These are phyloP conservation scores for Aspergillus steynii DNA, from an alignment of 495 filamentous ascomycete genomes.

Conservation along the genomic window DNA sequence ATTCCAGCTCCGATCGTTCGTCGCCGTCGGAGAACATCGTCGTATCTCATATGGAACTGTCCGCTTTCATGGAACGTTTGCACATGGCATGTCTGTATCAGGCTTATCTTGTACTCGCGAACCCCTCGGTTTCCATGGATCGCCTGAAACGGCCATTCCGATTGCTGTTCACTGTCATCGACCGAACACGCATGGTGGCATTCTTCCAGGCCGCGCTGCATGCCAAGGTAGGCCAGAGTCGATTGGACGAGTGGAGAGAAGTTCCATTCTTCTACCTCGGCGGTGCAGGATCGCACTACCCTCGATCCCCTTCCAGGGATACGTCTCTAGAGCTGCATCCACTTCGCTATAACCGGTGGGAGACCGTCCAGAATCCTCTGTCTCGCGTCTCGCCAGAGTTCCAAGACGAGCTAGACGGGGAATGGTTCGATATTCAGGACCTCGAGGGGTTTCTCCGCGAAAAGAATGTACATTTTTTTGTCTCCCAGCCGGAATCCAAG, in stretches of 20 bases:
- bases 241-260: conserved; percentile 55
- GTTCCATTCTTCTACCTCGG: conserved; percentile 64
- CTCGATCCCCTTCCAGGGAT: conserved; percentile 26
- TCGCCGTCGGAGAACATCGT: conserved; percentile 11
- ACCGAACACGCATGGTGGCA: conserved; percentile 46
- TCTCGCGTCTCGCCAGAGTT: conserved; percentile 16
- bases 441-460: conserved; percentile 64
- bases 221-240: conserved; percentile 20
- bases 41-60: conserved; percentile 54
- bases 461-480: conserved; percentile 21
- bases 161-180: conserved; percentile 60
- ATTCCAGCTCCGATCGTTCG: not conserved
- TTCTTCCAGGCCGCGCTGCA: conserved; percentile 40
- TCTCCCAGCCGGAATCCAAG: conserved; percentile 4
- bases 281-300: conserved; percentile 65
- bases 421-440: conserved; percentile 74
- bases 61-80: conserved; percentile 59
- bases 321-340: conserved; percentile 19
- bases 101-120: conserved; percentile 55
- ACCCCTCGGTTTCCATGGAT: conserved; percentile 49
- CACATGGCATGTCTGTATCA: conserved; percentile 63
- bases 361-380: conserved; percentile 28
- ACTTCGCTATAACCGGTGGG: conserved; percentile 31
- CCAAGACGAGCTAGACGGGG: conserved; percentile 56
- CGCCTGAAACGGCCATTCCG: conserved; percentile 61